phyloP scores from a whole-genome alignment of 2,329 filamentous ascomycete species.

The Penicillium sp. region DNA sequence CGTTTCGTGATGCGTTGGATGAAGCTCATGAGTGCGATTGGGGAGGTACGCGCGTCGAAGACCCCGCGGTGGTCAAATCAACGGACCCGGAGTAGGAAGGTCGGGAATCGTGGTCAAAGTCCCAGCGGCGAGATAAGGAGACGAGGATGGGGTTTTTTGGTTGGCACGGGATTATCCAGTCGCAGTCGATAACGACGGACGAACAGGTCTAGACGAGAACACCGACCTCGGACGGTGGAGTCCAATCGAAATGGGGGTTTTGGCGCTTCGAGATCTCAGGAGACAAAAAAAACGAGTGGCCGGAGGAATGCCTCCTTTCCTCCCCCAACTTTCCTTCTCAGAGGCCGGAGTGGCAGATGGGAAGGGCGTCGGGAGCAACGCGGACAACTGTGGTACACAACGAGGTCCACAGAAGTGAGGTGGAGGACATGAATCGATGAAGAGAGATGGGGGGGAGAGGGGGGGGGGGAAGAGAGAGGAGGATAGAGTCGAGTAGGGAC shows the following conservation, averaged over 20 bases:
- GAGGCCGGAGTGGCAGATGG: conserved; percentile 41
- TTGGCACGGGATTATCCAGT: not conserved
- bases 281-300: conserved; percentile 46
- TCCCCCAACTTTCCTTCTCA: conserved; percentile 41
- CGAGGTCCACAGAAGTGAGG: conserved; percentile 33
- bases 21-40: conserved; percentile 56
- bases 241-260: not conserved
- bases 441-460: conserved; percentile 32
- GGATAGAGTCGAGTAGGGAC: conserved; percentile 21
- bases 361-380: conserved; percentile 35
- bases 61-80: conserved; percentile 28
- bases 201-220: conserved; percentile 21
- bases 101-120: conserved; percentile 19
- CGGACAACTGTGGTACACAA: conserved; percentile 35
- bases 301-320: conserved; percentile 52
- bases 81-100: conserved; percentile 31
- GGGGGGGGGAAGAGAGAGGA: conserved; percentile 33
- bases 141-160: not conserved
- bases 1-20: conserved; percentile 61
- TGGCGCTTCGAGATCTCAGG: conserved; percentile 22
- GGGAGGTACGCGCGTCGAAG: conserved; percentile 35
- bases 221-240: conserved; percentile 18
- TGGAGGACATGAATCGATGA: conserved; percentile 41
- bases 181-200: not conserved
- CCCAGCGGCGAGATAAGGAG: conserved; percentile 20